Conservation (phyloP, 495 filamentous ascomycete species). For the Aspergillus saccharolyticus region DNA sequence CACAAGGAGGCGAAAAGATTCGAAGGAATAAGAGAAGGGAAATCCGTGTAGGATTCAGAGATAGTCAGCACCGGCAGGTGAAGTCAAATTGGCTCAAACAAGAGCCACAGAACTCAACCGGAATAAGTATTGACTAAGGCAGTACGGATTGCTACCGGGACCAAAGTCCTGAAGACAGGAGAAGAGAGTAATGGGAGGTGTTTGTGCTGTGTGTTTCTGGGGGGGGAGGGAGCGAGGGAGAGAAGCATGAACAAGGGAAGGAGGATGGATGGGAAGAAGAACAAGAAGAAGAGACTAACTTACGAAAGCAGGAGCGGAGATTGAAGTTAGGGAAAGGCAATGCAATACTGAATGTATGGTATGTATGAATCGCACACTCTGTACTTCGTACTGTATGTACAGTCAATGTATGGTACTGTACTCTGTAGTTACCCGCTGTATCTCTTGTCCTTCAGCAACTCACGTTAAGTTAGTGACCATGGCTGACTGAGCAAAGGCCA, state of each 20-base stretch:
- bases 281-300: not conserved
- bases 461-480: not conserved
- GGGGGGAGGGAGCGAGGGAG: slow-evolving; percentile 4
- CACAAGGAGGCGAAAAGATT: not conserved
- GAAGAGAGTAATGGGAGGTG: slow-evolving; percentile 16
- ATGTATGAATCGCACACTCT: no score
- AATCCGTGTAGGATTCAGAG: no score
- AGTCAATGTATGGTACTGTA: not conserved
- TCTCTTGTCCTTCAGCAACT: no score
- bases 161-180: not conserved
- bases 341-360: not conserved
- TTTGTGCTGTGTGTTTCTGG: no score
- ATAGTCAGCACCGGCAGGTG: not conserved
- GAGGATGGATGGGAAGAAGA: not conserved
- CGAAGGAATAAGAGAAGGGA: not conserved
- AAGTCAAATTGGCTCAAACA: not conserved
- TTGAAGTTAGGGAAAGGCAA: not conserved
- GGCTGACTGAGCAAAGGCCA: not conserved
- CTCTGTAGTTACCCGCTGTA: no score
- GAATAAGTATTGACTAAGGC: not conserved
- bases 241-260: not conserved
- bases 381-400: not conserved
- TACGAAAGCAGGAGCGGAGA: not conserved
- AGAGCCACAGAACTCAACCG: not conserved
- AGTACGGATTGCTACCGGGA: not conserved